Percentiles rank a stretch among this genome's conserved stretches.
These are phyloP conservation scores for Neofusicoccum kwambonambiense DNA, from an alignment of 2,329 filamentous ascomycete genomes.

Conservation along the genomic window DNA sequence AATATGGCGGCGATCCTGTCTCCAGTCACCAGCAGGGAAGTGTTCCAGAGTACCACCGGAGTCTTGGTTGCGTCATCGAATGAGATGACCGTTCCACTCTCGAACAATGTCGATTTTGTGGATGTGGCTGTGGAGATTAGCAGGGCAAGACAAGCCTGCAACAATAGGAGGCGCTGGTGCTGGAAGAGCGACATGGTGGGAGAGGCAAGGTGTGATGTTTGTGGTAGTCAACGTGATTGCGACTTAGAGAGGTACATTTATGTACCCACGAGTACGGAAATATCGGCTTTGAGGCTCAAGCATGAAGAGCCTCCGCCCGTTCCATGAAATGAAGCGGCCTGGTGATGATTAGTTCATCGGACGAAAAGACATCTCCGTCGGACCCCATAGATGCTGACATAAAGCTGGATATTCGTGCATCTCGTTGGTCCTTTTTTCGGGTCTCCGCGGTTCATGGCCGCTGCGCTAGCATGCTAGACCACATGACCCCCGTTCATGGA, in stretches of 20 bases:
- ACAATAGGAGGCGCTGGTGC: neutral
- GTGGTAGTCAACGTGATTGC: no score
- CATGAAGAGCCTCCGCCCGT: no score
- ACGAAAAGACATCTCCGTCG: neutral
- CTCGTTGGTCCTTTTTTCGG: neutral
- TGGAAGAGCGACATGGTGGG: neutral
- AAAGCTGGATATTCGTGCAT: neutral
- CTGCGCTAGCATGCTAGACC: neutral
- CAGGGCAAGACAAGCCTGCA: neutral
- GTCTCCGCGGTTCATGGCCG: neutral
- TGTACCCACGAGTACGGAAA: neutral
- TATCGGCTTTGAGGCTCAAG: neutral
- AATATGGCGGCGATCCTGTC: conserved; percentile 41
- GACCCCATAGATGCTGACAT: neutral
- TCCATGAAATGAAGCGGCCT: neutral
- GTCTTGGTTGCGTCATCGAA: conserved; percentile 37
- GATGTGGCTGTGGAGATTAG: neutral
- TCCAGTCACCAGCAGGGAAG: conserved; percentile 41
- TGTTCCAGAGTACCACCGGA: conserved; percentile 41
- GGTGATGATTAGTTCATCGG: neutral
- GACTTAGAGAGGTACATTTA: neutral
- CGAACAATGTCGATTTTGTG: conserved; percentile 26
- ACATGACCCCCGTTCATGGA: neutral
- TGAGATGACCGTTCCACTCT: conserved; percentile 43
- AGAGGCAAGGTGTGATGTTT: neutral